Evolutionary conservation across 1,284 basidiomycete genomes (phyloP).

Genomic region (Veloboletus limbatus): DNA sequence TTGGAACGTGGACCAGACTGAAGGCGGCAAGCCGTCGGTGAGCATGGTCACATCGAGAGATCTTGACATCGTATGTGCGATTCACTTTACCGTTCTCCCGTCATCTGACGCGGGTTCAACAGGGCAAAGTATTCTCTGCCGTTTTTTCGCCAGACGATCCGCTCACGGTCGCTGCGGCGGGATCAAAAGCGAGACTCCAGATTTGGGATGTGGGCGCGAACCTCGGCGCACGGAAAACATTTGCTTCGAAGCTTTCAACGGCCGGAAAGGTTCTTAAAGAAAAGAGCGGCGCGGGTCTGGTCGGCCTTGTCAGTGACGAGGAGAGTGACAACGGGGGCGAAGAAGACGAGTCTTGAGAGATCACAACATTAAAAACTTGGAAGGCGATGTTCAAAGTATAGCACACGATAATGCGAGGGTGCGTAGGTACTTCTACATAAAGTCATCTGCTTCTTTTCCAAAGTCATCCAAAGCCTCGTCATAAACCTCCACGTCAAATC

Average conservation of each 20-base stretch:
- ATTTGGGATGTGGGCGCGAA: slow-evolving; percentile 92
- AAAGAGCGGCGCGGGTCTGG: slow-evolving; percentile 63
- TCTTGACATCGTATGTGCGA: slow-evolving; percentile 80
- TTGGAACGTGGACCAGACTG: slow-evolving; percentile 85
- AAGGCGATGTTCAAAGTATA: slow-evolving; percentile 10
- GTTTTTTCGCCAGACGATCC: slow-evolving; percentile 93
- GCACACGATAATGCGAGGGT: slow-evolving; percentile 13
- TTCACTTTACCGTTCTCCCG: neutral
- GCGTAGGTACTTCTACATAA: slow-evolving; percentile 55
- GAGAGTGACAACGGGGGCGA: slow-evolving; percentile 56
- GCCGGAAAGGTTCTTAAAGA: slow-evolving; percentile 68
- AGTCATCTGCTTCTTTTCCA: slow-evolving; percentile 64
- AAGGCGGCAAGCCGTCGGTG: slow-evolving; percentile 70
- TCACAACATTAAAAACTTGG: slow-evolving; percentile 6
- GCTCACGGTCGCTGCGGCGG: slow-evolving; percentile 90
- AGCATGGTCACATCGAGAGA: slow-evolving; percentile 88
- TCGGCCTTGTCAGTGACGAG: slow-evolving; percentile 70
- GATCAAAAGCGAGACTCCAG: slow-evolving; percentile 89
- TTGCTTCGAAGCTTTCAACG: slow-evolving; percentile 68
- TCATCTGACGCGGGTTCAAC: slow-evolving; percentile 7
- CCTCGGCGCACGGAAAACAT: slow-evolving; percentile 73
- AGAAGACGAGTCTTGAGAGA: slow-evolving; percentile 29
- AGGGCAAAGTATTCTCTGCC: slow-evolving; percentile 95
- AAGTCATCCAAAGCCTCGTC: slow-evolving; percentile 87
- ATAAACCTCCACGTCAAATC: slow-evolving; percentile 76